These are phyloP conservation scores for Hypholoma sublateritium DNA, from an alignment of 768 basidiomycete genomes.

Conservation along the genomic window DNA sequence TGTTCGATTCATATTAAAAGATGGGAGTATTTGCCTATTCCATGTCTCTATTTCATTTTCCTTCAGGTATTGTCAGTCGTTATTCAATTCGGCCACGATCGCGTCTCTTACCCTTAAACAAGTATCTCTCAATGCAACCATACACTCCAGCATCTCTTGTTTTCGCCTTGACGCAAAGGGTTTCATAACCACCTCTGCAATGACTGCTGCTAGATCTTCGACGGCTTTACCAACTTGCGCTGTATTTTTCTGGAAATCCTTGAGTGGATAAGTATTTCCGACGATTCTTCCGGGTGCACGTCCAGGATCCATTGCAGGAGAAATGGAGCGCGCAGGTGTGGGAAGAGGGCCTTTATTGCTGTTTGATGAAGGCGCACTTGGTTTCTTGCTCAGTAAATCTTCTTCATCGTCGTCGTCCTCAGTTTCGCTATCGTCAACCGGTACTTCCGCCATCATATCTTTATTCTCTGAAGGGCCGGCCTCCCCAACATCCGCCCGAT, in stretches of 20 bases:
- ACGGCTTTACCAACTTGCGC: conserved; percentile 81
- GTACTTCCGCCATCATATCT: conserved; percentile 27
- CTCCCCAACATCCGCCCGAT: conserved; percentile 13
- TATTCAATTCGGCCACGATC: not conserved
- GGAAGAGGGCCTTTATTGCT: conserved; percentile 33
- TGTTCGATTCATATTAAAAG: not conserved
- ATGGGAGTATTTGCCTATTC: conserved; percentile 57
- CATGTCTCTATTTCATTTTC: conserved; percentile 84
- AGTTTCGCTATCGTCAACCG: conserved; percentile 48
- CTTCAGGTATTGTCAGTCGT: conserved; percentile 27
- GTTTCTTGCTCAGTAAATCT: conserved; percentile 23
- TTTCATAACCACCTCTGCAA: conserved; percentile 64
- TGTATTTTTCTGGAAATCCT: conserved; percentile 74
- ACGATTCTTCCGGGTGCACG: conserved; percentile 74
- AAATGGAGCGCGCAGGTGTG: conserved; percentile 55
- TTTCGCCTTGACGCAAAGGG: conserved; percentile 72
- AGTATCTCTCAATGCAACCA: conserved; percentile 64
- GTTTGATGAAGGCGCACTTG: conserved; percentile 18
- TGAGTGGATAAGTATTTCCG: conserved; percentile 68
- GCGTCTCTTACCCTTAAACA: conserved; percentile 54
- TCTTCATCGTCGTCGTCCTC: conserved; percentile 45
- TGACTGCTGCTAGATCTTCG: conserved; percentile 71
- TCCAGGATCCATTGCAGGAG: conserved; percentile 43
- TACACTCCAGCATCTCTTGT: conserved; percentile 71
- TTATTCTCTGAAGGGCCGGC: conserved; percentile 13